phyloP scores from a whole-genome alignment of 345 rosid species.

The Theobroma cacao region DNA sequence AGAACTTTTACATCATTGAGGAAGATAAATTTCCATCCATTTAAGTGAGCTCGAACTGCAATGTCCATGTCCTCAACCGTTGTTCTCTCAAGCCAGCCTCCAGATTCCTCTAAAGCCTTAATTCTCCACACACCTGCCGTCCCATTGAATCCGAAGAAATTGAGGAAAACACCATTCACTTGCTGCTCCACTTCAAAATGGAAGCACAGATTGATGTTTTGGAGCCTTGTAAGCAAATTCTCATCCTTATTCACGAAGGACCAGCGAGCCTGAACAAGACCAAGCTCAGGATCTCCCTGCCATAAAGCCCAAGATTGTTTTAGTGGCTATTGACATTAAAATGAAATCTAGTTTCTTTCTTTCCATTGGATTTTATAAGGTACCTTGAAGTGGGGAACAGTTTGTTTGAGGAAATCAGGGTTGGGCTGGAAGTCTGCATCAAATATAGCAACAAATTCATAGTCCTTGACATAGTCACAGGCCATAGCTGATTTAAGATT shows the following conservation, averaged over 20 bases:
- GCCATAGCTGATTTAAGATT: conserved; percentile 87
- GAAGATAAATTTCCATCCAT: conserved; percentile 82
- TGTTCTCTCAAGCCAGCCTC: conserved; percentile 94
- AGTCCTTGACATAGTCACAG: conserved; percentile 78
- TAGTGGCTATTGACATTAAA: conserved; percentile 1
- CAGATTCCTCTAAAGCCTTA: conserved; percentile 78
- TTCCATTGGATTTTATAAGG: not conserved
- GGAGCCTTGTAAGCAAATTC: conserved; percentile 82
- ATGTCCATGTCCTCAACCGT: conserved; percentile 96
- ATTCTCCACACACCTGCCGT: conserved; percentile 95
- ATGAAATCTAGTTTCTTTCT: not conserved
- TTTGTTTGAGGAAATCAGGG: conserved; percentile 72
- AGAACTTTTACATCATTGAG: conserved; percentile 78
- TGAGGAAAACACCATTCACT: conserved; percentile 72
- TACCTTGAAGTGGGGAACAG: conserved; percentile 86
- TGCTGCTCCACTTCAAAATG: conserved; percentile 96
- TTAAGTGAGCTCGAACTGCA: conserved; percentile 83
- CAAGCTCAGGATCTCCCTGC: conserved; percentile 85
- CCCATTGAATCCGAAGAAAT: conserved; percentile 92
- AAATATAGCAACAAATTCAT: conserved; percentile 71
- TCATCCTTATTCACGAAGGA: conserved; percentile 92
- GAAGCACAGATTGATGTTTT: conserved; percentile 82
- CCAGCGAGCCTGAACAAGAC: conserved; percentile 90
- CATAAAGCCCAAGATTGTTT: conserved; percentile 7
- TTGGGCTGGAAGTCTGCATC: conserved; percentile 91